A percentile compares a stretch with the other conserved stretches of the same genome.
phyloP scores from a whole-genome alignment of 345 rosid genomes.

The Populus simonii region DNA sequence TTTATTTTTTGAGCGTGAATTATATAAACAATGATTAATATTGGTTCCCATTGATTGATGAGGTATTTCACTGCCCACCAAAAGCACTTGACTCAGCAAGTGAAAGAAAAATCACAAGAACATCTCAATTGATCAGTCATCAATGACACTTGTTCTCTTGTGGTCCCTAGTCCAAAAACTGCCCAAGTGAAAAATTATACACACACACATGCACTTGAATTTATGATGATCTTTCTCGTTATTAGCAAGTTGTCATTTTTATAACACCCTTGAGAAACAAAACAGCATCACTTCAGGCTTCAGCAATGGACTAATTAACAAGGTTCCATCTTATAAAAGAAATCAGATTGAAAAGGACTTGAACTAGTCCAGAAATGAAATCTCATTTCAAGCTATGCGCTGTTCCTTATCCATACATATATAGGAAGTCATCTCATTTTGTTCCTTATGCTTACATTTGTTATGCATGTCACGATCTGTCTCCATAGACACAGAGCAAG shows the following conservation, averaged over 20 bases:
- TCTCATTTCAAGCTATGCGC: neutral
- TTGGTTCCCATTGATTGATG: neutral
- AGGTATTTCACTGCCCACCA: neutral
- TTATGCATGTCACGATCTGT: conserved; percentile 15
- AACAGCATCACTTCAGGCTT: neutral
- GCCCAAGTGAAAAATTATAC: too few relatives aligned
- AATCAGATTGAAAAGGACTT: conserved; percentile 15
- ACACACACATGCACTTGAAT: neutral
- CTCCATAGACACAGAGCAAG: neutral
- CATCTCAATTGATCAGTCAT: neutral
- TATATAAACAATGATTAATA: neutral
- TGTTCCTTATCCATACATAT: conserved; percentile 27
- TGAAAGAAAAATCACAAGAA: neutral
- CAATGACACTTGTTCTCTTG: neutral
- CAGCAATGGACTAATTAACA: neutral
- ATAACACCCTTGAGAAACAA: neutral
- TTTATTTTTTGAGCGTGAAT: neutral
- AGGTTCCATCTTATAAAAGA: neutral
- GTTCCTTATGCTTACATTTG: conserved; percentile 15
- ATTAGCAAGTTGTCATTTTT: conserved; percentile 17
- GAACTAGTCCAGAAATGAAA: conserved; percentile 1
- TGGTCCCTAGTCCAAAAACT: neutral
- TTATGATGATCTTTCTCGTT: neutral
- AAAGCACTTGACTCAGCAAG: neutral
- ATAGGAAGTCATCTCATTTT: neutral